phyloP scores from a whole-genome alignment of 2,329 filamentous ascomycete genomes.

The Corynespora cassiicola region DNA sequence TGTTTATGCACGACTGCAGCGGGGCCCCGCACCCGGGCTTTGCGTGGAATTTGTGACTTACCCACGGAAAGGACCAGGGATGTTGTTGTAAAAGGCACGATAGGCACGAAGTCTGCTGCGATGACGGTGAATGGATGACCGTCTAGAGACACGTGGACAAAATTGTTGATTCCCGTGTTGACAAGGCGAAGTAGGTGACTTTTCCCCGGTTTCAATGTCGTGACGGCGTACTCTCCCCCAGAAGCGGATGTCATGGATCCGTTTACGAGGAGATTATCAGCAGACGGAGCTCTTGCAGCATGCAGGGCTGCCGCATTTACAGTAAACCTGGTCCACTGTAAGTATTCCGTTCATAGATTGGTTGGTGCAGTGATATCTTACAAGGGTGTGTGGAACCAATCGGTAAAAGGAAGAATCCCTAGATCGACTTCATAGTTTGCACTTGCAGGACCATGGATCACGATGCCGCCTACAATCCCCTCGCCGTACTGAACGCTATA shows the following conservation, averaged over 20 bases:
- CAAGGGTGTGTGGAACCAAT: conserved; percentile 43
- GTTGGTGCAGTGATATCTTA: conserved; percentile 15
- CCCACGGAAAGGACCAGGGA: conserved; percentile 44
- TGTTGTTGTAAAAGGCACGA: conserved; percentile 48
- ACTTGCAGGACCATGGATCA: conserved; percentile 48
- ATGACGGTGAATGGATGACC: conserved; percentile 53
- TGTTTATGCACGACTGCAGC: conserved; percentile 15
- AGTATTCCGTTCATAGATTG: conserved; percentile 1
- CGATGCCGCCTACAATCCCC: conserved; percentile 46
- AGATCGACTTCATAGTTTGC: conserved; percentile 48
- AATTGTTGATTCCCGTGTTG: conserved; percentile 48
- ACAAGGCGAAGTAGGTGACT: conserved; percentile 53
- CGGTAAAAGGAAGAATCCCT: conserved; percentile 48
- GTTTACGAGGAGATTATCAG: conserved; percentile 59
- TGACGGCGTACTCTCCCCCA: conserved; percentile 42
- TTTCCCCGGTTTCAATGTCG: conserved; percentile 46
- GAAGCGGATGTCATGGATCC: conserved; percentile 59
- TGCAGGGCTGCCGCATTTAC: conserved; percentile 44
- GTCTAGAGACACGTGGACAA: conserved; percentile 47
- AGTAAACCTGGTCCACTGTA: conserved; percentile 27
- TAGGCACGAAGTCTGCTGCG: conserved; percentile 51
- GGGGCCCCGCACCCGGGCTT: conserved; percentile 10
- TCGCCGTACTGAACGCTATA: conserved; percentile 41
- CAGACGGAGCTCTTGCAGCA: conserved; percentile 45
- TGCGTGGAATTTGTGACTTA: conserved; percentile 24